Base-by-base conservation (phyloP, 2,329 filamentous ascomycete species). In the Sporothrix variecibatus region DNA sequence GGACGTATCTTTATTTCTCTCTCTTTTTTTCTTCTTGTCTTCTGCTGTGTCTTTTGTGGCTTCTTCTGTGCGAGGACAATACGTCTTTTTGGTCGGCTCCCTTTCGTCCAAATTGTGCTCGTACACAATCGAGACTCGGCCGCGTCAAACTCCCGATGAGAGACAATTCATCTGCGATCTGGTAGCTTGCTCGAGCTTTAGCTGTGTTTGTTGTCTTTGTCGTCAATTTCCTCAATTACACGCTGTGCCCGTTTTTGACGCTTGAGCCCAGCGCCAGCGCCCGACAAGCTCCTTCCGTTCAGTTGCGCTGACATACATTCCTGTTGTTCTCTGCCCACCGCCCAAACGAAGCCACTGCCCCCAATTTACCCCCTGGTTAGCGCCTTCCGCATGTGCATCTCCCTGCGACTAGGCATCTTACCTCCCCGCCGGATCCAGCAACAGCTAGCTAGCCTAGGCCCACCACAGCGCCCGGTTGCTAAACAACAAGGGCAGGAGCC, bases 371-470 rank as follows among this genome's bases (percentile, higher is more conserved):
- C 26, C 60, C 73, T 74, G 23, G 20, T 74, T 74, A 69, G 68
- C 49, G 68, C 62, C 49, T 65, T 74, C 51, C 49, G 64, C 28
- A 23, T 71, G 56, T 28, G 38, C 60, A 43, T 17, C 60, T 43
- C 34, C 34, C 38, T 65, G 34, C 38, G 34, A 65, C 60, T 67
- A 43, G 38, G 38, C 62, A 23, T 28, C 12, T 26, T 43, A 28
- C 34, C 68, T 40, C 23, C 20, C 73, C 51, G 69, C 73, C 69
- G 69, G 69, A 74, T 72, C 62, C 51, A 74, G 69, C 62, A 72
- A 72, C 62, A 51, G 62, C 62, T 23, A 11, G 23, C 43, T 20
- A 26, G 56, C 9, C 56, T 46, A 56, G 72, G 53, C 72, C 72
- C 65, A 73, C 72, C 28, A 46, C 62, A 46, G 38, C 62, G 62